phyloP scores from a whole-genome alignment of 306 rosid species.

The Begonia fuchsioides region DNA sequence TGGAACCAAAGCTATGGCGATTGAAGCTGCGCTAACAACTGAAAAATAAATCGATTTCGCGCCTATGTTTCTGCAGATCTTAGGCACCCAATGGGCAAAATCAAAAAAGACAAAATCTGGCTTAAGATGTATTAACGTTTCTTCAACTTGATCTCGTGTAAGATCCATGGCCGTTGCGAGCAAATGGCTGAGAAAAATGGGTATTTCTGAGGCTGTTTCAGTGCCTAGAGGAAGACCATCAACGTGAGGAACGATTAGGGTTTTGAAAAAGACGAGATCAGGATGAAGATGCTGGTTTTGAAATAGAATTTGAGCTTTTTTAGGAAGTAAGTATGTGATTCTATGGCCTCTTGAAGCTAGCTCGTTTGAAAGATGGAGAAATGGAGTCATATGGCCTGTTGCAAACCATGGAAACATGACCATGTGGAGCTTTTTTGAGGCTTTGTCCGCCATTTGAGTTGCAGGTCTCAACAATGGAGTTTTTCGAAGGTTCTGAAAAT shows the following conservation, averaged over 20 bases:
- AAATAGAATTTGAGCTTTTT: constrained; percentile 14
- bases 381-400: constrained; percentile 40
- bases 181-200: constrained; percentile 1
- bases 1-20: constrained; percentile 18
- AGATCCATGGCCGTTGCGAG: constrained; percentile 22
- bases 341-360: constrained; percentile 29
- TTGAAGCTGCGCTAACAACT: constrained; percentile 22
- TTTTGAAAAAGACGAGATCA: constrained; percentile 23
- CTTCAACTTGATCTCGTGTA: constrained; percentile 17
- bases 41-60: constrained; percentile 18
- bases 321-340: constrained; percentile 22
- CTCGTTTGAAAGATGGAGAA: constrained; percentile 32
- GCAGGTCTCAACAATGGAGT: no score
- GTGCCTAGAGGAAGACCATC: constrained; percentile 28
- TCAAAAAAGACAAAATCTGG: constrained; percentile 32
- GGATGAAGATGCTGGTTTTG: constrained; percentile 17
- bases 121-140: neutral
- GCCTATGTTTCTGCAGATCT: constrained; percentile 6
- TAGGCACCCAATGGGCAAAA: constrained; percentile 27
- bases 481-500: no score
- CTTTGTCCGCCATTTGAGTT: neutral
- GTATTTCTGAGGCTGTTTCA: constrained; percentile 32
- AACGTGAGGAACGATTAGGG: constrained; percentile 16
- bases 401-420: constrained; percentile 50
- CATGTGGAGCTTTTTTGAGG: constrained; percentile 11